phyloP scores from a whole-genome alignment of 805 yeast species.

The Pichia occidentalis region DNA sequence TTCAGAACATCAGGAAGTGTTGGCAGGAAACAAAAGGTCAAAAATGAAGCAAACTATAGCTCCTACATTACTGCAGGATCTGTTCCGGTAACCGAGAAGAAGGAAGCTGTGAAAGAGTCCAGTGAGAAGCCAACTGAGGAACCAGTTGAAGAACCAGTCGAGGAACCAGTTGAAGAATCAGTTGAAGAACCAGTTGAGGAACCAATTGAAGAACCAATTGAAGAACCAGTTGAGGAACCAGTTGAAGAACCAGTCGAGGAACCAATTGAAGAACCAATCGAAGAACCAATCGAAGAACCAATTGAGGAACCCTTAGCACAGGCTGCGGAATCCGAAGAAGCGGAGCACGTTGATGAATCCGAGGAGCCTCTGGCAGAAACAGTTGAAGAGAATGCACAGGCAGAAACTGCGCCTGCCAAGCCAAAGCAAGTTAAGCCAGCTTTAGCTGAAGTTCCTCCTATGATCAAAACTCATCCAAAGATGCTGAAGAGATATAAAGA shows the following conservation, averaged over 20 bases:
- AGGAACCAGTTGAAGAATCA: slow-evolving; percentile 1
- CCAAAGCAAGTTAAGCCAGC: slow-evolving; percentile 9
- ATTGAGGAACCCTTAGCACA: slow-evolving; percentile 8
- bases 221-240: slow-evolving; percentile 12
- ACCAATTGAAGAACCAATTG: slow-evolving; percentile 1
- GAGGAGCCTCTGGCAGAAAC: slow-evolving; percentile 1
- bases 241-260: slow-evolving; percentile 11
- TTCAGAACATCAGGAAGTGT: slow-evolving; percentile 18
- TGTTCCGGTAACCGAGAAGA: slow-evolving; percentile 4
- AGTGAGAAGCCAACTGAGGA: slow-evolving; percentile 4
- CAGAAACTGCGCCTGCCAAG: slow-evolving; percentile 7
- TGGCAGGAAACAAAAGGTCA: slow-evolving; percentile 1
- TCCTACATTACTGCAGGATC: slow-evolving; percentile 10
- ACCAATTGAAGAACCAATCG: slow-evolving; percentile 13
- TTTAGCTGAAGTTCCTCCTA: slow-evolving; percentile 30
- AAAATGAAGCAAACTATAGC: slow-evolving; percentile 9
- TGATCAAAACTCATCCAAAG: slow-evolving; percentile 34
- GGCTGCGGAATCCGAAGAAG: slow-evolving; percentile 10
- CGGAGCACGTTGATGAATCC: background rate
- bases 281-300: slow-evolving; percentile 12
- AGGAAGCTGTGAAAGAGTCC: slow-evolving; percentile 6
- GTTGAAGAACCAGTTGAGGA: slow-evolving; percentile 11
- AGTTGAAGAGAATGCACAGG: slow-evolving; percentile 9
- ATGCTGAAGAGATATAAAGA: slow-evolving; percentile 43
- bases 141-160: background rate